Percentiles rank a stretch among this genome's conserved stretches.
These are phyloP conservation scores for Yarrowia keelungensis DNA, from an alignment of 805 yeast species.

Conservation along the genomic window DNA sequence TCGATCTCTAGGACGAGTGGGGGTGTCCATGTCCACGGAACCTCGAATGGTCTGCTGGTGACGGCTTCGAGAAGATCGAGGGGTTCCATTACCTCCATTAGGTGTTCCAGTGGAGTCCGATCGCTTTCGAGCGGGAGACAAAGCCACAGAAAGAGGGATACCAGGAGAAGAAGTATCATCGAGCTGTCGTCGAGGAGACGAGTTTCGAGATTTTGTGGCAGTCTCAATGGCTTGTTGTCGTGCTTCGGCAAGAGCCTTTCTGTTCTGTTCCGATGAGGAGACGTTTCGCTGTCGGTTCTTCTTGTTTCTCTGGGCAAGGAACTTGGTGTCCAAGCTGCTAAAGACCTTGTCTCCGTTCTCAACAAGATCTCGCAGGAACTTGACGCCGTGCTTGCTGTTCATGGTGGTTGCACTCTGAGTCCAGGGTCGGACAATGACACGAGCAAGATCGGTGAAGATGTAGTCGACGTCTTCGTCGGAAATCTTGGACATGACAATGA, in stretches of 20 bases:
- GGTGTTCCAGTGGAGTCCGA: constrained; percentile 26
- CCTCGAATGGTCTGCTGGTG: constrained; percentile 13
- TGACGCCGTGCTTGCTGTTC: constrained; percentile 47
- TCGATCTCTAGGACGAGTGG: constrained; percentile 12
- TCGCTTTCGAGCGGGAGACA: constrained; percentile 31
- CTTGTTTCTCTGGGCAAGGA: constrained; percentile 32
- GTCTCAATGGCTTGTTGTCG: constrained; percentile 43
- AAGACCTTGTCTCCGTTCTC: constrained; percentile 44
- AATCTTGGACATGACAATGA: constrained; percentile 10
- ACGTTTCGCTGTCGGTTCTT: constrained; percentile 42
- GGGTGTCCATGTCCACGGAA: constrained; percentile 18
- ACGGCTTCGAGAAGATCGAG: constrained; percentile 21
- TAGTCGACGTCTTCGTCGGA: constrained; percentile 26
- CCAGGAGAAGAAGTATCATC: constrained; percentile 32
- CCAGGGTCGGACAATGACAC: constrained; percentile 46
- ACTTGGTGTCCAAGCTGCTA: constrained; percentile 40
- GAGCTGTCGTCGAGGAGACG: constrained; percentile 29
- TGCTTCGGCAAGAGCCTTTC: constrained; percentile 44
- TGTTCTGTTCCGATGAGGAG: constrained; percentile 43
- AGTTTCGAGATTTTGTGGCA: constrained; percentile 25
- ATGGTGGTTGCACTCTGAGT: constrained; percentile 46
- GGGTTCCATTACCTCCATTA: constrained; percentile 13
- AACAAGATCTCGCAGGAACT: constrained; percentile 45
- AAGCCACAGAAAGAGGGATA: constrained; percentile 30
- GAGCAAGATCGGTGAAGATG: constrained; percentile 11